Percentiles rank a stretch among this genome's conserved stretches.
These are phyloP conservation scores for Candida buenavistaensis DNA, from an alignment of 1,139 yeast genomes.

Conservation along the genomic window DNA sequence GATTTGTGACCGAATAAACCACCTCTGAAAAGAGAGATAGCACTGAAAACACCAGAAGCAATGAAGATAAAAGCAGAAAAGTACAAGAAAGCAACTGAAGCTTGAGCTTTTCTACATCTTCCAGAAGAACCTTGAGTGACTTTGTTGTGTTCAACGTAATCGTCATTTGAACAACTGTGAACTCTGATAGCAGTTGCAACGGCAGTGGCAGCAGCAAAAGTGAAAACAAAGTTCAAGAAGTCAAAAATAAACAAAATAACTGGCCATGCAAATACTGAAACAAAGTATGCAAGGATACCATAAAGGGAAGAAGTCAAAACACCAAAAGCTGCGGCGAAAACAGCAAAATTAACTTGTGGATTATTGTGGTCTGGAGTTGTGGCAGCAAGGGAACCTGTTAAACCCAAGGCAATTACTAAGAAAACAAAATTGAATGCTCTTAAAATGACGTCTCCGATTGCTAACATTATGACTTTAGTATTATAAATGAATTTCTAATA, in stretches of 20 bases:
- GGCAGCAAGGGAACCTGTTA: conserved; percentile 82
- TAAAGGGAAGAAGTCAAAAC: conserved; percentile 76
- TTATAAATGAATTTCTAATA: neutral
- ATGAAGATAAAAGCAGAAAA: conserved; percentile 77
- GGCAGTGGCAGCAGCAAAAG: conserved; percentile 93
- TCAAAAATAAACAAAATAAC: conserved; percentile 70
- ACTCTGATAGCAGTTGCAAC: conserved; percentile 85
- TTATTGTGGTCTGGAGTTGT: conserved; percentile 57
- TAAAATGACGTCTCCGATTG: conserved; percentile 72
- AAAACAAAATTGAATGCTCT: conserved; percentile 74
- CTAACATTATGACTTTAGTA: conserved; percentile 40
- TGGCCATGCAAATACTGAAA: conserved; percentile 87
- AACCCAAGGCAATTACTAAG: conserved; percentile 76
- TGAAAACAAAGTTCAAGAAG: conserved; percentile 85
- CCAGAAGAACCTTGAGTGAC: conserved; percentile 73
- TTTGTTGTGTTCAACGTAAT: conserved; percentile 62
- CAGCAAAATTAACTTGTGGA: conserved; percentile 85
- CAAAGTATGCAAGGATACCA: conserved; percentile 75
- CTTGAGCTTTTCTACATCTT: conserved; percentile 96
- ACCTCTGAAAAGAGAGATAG: conserved; percentile 57
- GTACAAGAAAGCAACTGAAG: conserved; percentile 86
- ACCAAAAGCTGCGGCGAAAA: conserved; percentile 87
- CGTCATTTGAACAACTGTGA: conserved; percentile 78
- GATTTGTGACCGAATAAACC: conserved; percentile 71
- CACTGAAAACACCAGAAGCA: conserved; percentile 65